phyloP scores from a whole-genome alignment of 2,329 filamentous ascomycete genomes.

The Trichoderma koningiopsis region DNA sequence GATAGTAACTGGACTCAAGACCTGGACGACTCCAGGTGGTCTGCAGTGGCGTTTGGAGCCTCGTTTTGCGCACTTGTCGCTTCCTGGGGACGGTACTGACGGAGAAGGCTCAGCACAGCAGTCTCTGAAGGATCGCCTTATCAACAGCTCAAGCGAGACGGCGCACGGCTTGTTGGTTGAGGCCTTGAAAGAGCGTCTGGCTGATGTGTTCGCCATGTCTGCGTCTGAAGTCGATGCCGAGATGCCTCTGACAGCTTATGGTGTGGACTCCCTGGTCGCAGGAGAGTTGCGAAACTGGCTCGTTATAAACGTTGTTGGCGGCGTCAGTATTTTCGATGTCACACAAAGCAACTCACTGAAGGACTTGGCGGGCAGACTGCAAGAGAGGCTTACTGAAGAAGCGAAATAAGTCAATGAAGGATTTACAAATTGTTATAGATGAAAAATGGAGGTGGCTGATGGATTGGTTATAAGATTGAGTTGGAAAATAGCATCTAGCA shows the following conservation, averaged over 20 bases:
- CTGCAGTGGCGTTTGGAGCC: neutral
- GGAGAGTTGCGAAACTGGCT: slow-evolving; percentile 4
- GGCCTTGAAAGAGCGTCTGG: neutral
- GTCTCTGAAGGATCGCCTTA: neutral
- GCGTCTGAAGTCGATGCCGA: neutral
- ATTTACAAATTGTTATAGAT: neutral
- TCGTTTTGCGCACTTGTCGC: neutral
- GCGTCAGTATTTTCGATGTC: slow-evolving; percentile 7
- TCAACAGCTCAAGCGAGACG: neutral
- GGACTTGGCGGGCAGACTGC: neutral
- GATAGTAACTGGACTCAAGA: neutral
- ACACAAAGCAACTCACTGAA: slow-evolving; percentile 1
- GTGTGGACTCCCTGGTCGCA: slow-evolving; percentile 12
- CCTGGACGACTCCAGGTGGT: neutral
- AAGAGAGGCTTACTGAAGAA: neutral
- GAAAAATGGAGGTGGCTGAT: neutral
- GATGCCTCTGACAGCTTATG: neutral
- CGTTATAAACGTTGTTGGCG: neutral
- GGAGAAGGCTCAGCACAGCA: neutral
- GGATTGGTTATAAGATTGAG: neutral
- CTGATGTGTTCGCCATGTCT: neutral
- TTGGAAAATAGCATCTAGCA: neutral
- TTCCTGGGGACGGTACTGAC: neutral
- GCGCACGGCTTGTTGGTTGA: neutral
- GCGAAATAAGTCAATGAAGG: neutral